A percentile compares a stretch with the other conserved stretches of the same genome.
Conservation (phyloP, 2,329 filamentous ascomycete genomes). For the Emydomyces testavorans region DNA sequence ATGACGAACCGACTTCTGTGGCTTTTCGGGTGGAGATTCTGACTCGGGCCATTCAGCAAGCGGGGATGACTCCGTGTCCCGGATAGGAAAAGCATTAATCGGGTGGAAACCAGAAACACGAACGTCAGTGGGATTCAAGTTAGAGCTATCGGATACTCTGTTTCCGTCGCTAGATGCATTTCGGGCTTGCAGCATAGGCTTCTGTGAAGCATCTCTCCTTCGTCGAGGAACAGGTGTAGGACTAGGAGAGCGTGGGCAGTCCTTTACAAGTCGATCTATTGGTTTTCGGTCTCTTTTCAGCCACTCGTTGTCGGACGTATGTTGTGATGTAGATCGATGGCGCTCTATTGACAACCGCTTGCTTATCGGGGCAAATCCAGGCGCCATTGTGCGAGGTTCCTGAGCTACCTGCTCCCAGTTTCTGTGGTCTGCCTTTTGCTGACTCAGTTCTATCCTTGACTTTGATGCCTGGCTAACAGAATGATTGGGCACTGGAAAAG, state of each 20-base stretch:
- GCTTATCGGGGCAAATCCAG: neutral
- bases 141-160: neutral
- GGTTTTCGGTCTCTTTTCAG: constrained; percentile 11
- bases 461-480: neutral
- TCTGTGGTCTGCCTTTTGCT: neutral
- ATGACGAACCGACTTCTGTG: neutral
- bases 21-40: neutral
- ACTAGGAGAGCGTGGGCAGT: constrained; percentile 8
- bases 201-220: constrained; percentile 4
- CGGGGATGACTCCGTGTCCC: neutral
- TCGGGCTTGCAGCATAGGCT: constrained; percentile 8
- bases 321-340: neutral
- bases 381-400: neutral
- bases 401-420: no score
- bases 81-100: neutral
- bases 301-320: constrained; percentile 4
- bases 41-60: neutral
- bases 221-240: constrained; percentile 14
- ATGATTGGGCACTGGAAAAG: neutral
- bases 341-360: neutral
- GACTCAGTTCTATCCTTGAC: neutral
- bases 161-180: neutral
- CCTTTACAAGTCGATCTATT: neutral
- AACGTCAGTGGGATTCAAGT: no score
- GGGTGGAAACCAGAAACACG: neutral